A percentile compares a stretch with the other conserved stretches of the same genome.
These are phyloP conservation scores for Stephania yunnanensis DNA, from an alignment of 164 flowering plant species.

Conservation along the genomic window DNA sequence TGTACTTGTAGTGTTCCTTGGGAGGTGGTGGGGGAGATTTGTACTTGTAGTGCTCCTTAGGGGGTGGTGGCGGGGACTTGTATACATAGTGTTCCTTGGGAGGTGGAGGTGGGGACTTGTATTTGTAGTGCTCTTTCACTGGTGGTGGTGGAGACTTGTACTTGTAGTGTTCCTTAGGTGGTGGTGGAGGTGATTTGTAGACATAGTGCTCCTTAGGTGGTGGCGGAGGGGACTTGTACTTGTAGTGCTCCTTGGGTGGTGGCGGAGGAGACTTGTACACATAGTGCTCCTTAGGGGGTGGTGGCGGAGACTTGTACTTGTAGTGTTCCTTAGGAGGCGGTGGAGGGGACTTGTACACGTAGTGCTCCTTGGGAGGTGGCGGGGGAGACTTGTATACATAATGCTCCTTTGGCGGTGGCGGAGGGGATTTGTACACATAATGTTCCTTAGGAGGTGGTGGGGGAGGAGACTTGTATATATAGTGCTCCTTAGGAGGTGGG, in stretches of 20 bases:
- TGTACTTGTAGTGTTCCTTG: not conserved
- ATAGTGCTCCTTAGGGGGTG: not conserved
- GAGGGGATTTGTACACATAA: not conserved
- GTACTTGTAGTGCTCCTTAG: not conserved
- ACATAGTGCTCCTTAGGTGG: not conserved
- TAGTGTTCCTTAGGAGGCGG: no score
- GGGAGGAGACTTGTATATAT: not conserved
- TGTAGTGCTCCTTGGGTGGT: not conserved
- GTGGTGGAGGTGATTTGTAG: not conserved
- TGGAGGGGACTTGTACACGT: no score
- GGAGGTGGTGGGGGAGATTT: constrained; percentile 11
- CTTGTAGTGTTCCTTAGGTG: no score
- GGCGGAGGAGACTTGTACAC: not conserved
- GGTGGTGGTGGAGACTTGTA: no score
- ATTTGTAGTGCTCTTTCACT: not conserved
- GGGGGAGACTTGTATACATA: not conserved
- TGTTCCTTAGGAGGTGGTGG: not conserved
- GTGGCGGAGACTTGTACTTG: not conserved
- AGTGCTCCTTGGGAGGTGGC: no score
- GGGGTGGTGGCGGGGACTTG: not conserved
- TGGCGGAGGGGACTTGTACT: not conserved
- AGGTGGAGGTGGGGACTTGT: not conserved
- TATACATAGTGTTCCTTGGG: not conserved
- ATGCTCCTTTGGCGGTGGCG: not conserved
- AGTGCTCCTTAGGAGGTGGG: not conserved